Percentiles rank a stretch among this genome's conserved stretches.
Evolutionary conservation across 345 rosid species (phyloP).

Genomic region (Corchorus capsularis): DNA sequence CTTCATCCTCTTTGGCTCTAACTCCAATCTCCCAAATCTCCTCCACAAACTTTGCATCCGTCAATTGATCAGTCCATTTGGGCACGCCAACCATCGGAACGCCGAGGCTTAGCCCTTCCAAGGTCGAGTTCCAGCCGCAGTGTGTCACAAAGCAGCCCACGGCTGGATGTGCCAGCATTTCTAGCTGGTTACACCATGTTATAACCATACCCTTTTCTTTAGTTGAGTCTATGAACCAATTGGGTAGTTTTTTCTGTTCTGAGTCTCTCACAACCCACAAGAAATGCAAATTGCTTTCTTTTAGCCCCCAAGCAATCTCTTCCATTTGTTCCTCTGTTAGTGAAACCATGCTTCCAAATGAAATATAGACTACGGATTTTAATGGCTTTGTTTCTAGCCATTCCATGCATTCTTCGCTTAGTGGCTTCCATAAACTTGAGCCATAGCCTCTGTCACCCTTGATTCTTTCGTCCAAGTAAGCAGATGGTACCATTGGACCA

Average conservation of each 20-base stretch:
- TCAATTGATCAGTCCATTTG: slow-evolving; percentile 65
- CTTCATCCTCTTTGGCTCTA: slow-evolving; percentile 52
- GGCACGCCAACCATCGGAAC: slow-evolving; percentile 74
- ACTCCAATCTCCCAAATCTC: slow-evolving; percentile 68
- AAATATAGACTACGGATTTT: slow-evolving; percentile 52
- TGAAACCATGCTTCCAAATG: slow-evolving; percentile 77
- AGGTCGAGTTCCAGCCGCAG: slow-evolving; percentile 76
- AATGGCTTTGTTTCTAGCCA: slow-evolving; percentile 61
- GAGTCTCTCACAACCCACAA: slow-evolving; percentile 70
- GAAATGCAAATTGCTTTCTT: slow-evolving; percentile 51
- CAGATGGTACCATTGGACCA: slow-evolving; percentile 76
- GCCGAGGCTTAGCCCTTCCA: slow-evolving; percentile 70
- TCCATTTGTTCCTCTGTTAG: slow-evolving; percentile 43
- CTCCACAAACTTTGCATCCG: slow-evolving; percentile 64
- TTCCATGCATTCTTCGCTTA: slow-evolving; percentile 52
- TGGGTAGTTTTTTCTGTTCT: slow-evolving; percentile 46
- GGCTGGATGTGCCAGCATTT: slow-evolving; percentile 52
- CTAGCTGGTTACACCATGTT: slow-evolving; percentile 73
- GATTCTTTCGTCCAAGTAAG: slow-evolving; percentile 50
- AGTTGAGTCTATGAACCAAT: slow-evolving; percentile 47
- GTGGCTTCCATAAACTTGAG: slow-evolving; percentile 66
- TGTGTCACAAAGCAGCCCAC: slow-evolving; percentile 70
- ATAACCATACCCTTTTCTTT: slow-evolving; percentile 48
- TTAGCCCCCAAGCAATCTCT: slow-evolving; percentile 52
- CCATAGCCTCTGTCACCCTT: slow-evolving; percentile 63